Base-by-base conservation (phyloP, 495 filamentous ascomycete genomes). In the Umbilicaria muhlenbergii region DNA sequence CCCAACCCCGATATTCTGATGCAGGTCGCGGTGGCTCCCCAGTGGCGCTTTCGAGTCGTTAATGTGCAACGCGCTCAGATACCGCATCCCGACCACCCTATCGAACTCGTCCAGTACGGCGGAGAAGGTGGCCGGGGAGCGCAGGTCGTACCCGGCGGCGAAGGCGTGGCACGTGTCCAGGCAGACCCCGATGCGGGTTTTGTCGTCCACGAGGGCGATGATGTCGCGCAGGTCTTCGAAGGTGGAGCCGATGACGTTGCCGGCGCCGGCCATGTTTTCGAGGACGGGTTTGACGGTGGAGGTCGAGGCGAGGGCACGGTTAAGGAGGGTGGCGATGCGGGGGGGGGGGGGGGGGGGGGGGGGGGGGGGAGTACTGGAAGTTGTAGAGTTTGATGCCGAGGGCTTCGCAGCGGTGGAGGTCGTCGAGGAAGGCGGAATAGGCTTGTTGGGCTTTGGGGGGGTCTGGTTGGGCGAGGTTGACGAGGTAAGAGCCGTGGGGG, bases 121-220 rank as follows among this genome's bases (percentile, higher is more conserved):
- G 33, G 70, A 63, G 63, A 91, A 96, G 0, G 85, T 74, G 14
- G 70, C 67, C 0, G 83, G 80, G 0, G 79, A 71, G 43, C 81
- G 75, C 32, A 98, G 69, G 62, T 98, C 91, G 58, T 96, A 92
- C 6, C 91, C 91, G 0, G 84, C 87, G 7, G 87, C 79, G 54
- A 95, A 95, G 51, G 86, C 74, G 65, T 98, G 91, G 64, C 89
- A 95, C 4, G 91, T 96, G 56, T 98, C 91, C 34, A 98, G 75
- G 61, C 91, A 98, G 32, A 98, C 85, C 28, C 91, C 91, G 11
- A 98, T 80, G n/a, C 91, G 77, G 16, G 68, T 55, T 60, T 95
- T 94, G 58, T 91, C 71, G 17, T 83, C 72, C 32, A 95, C 77
- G 0, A 72, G 69, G 19, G 67, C 68, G 49, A 98, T 86, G 42